Conservation (phyloP, 2,329 filamentous ascomycete genomes). For the Epichloe brachyelytri region DNA sequence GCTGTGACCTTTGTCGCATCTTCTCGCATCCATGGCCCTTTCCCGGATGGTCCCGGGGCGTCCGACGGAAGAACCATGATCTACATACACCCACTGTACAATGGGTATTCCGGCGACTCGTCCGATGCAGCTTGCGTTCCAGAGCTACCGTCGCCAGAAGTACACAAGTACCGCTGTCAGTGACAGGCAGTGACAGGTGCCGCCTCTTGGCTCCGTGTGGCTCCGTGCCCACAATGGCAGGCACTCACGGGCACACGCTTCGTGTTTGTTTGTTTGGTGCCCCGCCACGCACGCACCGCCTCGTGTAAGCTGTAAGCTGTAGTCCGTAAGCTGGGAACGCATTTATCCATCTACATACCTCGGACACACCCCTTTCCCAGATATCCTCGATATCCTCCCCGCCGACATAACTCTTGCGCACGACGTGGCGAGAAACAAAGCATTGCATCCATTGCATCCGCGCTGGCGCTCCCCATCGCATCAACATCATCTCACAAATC, state of each 20-base stretch:
- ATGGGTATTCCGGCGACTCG: neutral
- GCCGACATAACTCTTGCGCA: neutral
- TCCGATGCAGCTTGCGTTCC: neutral
- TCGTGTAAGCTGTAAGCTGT: no score
- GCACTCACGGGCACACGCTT: no score
- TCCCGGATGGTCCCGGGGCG: conserved; percentile 5
- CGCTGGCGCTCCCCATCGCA: conserved; percentile 1
- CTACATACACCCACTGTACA: no score
- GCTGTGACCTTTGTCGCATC: no score
- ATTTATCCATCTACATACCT: no score
- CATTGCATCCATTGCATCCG: neutral
- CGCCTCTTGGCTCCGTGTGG: no score
- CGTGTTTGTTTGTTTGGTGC: no score
- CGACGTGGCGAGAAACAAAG: neutral
- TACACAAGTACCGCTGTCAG: no score
- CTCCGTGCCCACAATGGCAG: no score
- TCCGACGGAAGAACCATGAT: neutral
- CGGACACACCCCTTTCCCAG: neutral
- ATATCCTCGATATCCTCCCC: neutral
- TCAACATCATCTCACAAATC: neutral
- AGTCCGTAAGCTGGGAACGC: no score
- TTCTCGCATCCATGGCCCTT: conserved; percentile 22
- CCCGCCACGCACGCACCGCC: no score
- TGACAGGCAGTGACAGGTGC: no score
- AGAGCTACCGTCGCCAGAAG: neutral